Evolutionary conservation across 495 filamentous ascomycete species (phyloP).

Genomic region (Oidiodendron maius): DNA sequence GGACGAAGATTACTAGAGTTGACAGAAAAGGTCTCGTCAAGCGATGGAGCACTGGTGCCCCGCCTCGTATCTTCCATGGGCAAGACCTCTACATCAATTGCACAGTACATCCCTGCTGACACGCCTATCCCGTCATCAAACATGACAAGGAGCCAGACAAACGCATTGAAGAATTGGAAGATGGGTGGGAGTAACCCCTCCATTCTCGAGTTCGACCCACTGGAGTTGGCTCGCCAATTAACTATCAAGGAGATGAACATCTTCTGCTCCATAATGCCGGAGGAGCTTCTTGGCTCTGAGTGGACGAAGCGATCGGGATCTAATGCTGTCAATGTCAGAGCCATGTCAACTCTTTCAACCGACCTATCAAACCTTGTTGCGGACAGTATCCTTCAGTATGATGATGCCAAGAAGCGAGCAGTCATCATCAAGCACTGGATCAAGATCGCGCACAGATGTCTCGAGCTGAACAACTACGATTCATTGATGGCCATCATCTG

Average conservation of each 20-base stretch:
- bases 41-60: slow-evolving; percentile 73
- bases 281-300: slow-evolving; percentile 88
- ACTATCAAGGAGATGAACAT: slow-evolving; percentile 91
- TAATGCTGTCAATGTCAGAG: slow-evolving; percentile 84
- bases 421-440: slow-evolving; percentile 96
- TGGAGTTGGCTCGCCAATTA: slow-evolving; percentile 88
- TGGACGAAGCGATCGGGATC: slow-evolving; percentile 83
- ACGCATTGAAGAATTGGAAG: slow-evolving; percentile 69
- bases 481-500: slow-evolving; percentile 95
- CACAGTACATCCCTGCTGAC: slow-evolving; percentile 63
- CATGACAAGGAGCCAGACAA: slow-evolving; percentile 69
- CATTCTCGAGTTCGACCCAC: slow-evolving; percentile 87
- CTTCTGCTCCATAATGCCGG: slow-evolving; percentile 87
- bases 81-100: slow-evolving; percentile 72
- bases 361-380: slow-evolving; percentile 89
- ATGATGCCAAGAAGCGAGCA: slow-evolving; percentile 89
- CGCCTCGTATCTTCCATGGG: slow-evolving; percentile 83
- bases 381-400: slow-evolving; percentile 83
- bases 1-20: slow-evolving; percentile 74
- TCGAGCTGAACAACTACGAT: slow-evolving; percentile 93
- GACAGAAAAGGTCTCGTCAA: slow-evolving; percentile 72
- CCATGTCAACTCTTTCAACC: slow-evolving; percentile 89
- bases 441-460: slow-evolving; percentile 83
- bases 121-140: slow-evolving; percentile 62
- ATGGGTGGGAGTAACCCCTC: slow-evolving; percentile 60